A percentile compares a stretch with the other conserved stretches of the same genome.
phyloP scores from a whole-genome alignment of 257 asterid species.

The Leonotis leonurus region DNA sequence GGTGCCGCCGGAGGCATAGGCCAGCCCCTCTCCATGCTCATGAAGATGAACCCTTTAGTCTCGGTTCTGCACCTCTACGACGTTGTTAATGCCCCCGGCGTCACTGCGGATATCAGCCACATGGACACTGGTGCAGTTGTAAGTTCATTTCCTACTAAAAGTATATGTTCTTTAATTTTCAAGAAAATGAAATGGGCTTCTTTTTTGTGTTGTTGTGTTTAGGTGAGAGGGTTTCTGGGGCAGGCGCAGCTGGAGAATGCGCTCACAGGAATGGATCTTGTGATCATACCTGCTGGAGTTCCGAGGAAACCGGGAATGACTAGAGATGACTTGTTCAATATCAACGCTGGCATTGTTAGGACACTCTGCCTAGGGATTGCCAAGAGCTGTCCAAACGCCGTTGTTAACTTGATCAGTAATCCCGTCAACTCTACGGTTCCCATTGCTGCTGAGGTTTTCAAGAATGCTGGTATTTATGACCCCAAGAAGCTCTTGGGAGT shows the following conservation, averaged over 20 bases:
- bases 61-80: conserved; percentile 92
- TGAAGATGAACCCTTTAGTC: conserved; percentile 92
- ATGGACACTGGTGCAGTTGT: conserved; percentile 98
- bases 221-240: conserved; percentile 91
- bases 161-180: neutral
- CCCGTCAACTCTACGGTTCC: conserved; percentile 93
- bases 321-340: conserved; percentile 78
- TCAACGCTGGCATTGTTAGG: conserved; percentile 85
- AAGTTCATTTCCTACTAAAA: conserved; percentile 8
- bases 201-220: neutral
- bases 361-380: conserved; percentile 77
- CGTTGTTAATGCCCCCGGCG: conserved; percentile 93
- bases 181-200: neutral
- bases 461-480: conserved; percentile 80
- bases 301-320: conserved; percentile 97
- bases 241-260: conserved; percentile 66
- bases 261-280: conserved; percentile 84
- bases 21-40: conserved; percentile 80
- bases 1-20: conserved; percentile 99
- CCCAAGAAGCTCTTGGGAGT: conserved; percentile 87
- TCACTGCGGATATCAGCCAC: conserved; percentile 92
- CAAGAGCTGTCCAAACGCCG: conserved; percentile 69
- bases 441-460: conserved; percentile 90
- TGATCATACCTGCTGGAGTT: conserved; percentile 84
- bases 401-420: conserved; percentile 79